A percentile compares a stretch with the other conserved stretches of the same genome.
Evolutionary conservation across 1,139 yeast species (phyloP).

Genomic region (Candida mesenterica): DNA sequence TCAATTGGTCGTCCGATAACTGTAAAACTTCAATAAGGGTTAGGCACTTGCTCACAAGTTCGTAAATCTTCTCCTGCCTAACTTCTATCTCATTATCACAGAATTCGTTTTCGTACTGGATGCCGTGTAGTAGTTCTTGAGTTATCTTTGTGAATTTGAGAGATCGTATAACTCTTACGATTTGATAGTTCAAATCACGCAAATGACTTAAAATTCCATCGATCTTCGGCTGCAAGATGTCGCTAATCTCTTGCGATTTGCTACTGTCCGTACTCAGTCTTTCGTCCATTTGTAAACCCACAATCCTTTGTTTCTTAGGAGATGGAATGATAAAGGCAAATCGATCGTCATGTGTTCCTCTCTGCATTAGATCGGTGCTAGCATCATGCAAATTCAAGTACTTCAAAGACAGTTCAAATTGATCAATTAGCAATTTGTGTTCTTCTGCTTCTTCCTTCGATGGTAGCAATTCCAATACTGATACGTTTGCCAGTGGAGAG

Average conservation of each 20-base stretch:
- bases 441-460: slow-evolving; percentile 29
- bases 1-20: slow-evolving; percentile 34
- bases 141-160: slow-evolving; percentile 41
- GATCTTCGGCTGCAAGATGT: neutral
- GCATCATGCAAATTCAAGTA: slow-evolving; percentile 18
- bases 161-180: slow-evolving; percentile 35
- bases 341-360: slow-evolving; percentile 15
- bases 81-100: slow-evolving; percentile 26
- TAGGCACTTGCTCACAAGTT: slow-evolving; percentile 27
- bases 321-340: slow-evolving; percentile 38
- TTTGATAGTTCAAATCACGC: slow-evolving; percentile 37
- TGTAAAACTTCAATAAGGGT: slow-evolving; percentile 28
- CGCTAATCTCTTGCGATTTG: slow-evolving; percentile 1
- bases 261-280: neutral
- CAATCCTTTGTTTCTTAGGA: slow-evolving; percentile 28
- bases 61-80: slow-evolving; percentile 26
- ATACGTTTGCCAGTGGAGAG: slow-evolving; percentile 14
- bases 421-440: slow-evolving; percentile 28
- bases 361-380: slow-evolving; percentile 8
- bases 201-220: slow-evolving; percentile 21
- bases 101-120: slow-evolving; percentile 27
- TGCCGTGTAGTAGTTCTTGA: slow-evolving; percentile 23
- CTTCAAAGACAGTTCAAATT: slow-evolving; percentile 29
- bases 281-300: neutral
- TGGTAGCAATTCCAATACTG: slow-evolving; percentile 27